These are phyloP conservation scores for Starmerella ratchasimensis DNA, from an alignment of 805 yeast species.

Conservation along the genomic window DNA sequence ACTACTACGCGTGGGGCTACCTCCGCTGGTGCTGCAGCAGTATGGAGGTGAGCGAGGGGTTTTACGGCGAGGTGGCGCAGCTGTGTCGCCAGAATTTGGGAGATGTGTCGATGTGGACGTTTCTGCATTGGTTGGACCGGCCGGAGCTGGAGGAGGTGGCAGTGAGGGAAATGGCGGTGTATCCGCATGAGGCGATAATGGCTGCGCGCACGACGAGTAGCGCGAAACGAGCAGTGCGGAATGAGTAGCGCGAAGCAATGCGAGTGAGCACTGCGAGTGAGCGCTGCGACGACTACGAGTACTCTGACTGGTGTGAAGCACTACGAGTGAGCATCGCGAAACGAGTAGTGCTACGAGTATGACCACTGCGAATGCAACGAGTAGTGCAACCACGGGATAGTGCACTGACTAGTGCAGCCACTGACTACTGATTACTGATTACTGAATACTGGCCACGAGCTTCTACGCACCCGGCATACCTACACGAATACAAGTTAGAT, in stretches of 20 bases:
- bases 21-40: conserved; percentile 12
- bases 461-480: no score
- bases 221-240: not conserved
- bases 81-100: conserved; percentile 20
- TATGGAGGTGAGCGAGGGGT: conserved; percentile 5
- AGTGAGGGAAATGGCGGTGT: not conserved
- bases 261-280: not conserved
- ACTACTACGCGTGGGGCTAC: conserved; percentile 38
- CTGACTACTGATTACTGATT: no score
- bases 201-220: not conserved
- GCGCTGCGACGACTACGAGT: not conserved
- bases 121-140: conserved; percentile 14
- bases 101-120: conserved; percentile 27
- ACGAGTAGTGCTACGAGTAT: no score
- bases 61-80: not conserved
- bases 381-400: no score
- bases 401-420: no score
- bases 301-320: no score
- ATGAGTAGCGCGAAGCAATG: not conserved
- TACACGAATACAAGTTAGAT: no score
- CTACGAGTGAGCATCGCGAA: no score
- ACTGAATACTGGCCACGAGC: no score
- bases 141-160: conserved; percentile 9
- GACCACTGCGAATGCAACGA: no score
- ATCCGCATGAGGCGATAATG: conserved; percentile 18